Evolutionary conservation across 2,329 filamentous ascomycete species (phyloP).

Genomic region (Phoma sp.): DNA sequence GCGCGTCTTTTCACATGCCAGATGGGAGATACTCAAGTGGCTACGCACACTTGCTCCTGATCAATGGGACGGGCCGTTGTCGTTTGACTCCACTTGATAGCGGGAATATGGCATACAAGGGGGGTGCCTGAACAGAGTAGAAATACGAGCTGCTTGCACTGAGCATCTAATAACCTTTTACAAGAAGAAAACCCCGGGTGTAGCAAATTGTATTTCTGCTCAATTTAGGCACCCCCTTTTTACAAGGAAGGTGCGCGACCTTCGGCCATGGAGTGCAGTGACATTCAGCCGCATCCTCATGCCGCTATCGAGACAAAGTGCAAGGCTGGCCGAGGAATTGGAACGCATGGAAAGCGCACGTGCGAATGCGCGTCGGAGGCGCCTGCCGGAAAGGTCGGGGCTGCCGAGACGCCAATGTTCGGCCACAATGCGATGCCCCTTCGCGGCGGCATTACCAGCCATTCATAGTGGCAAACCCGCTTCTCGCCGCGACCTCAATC

Average conservation of each 20-base stretch:
- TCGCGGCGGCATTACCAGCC: slow-evolving; percentile 25
- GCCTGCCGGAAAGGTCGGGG: slow-evolving; percentile 25
- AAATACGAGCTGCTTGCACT: too few species aligned
- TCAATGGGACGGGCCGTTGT: slow-evolving; percentile 8
- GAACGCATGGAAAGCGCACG: slow-evolving; percentile 20
- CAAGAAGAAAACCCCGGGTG: too few species aligned
- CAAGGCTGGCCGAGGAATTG: slow-evolving; percentile 19
- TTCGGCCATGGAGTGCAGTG: background rate
- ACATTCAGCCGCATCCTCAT: slow-evolving; percentile 9
- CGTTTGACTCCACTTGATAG: background rate
- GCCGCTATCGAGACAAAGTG: background rate
- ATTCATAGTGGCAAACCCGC: slow-evolving; percentile 33
- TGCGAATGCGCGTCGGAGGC: slow-evolving; percentile 21
- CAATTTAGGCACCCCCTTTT: too few species aligned
- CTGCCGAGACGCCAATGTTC: slow-evolving; percentile 27
- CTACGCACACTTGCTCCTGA: background rate
- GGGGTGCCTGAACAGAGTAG: background rate
- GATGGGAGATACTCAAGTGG: background rate
- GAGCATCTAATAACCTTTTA: too few species aligned
- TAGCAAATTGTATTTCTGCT: too few species aligned
- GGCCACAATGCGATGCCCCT: slow-evolving; percentile 12
- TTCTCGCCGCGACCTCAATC: slow-evolving; percentile 28
- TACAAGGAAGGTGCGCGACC: too few species aligned
- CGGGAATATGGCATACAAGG: background rate
- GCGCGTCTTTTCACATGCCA: background rate